These are phyloP conservation scores for Meyerozyma guilliermondii DNA, from an alignment of 1,139 yeast genomes.

Conservation along the genomic window DNA sequence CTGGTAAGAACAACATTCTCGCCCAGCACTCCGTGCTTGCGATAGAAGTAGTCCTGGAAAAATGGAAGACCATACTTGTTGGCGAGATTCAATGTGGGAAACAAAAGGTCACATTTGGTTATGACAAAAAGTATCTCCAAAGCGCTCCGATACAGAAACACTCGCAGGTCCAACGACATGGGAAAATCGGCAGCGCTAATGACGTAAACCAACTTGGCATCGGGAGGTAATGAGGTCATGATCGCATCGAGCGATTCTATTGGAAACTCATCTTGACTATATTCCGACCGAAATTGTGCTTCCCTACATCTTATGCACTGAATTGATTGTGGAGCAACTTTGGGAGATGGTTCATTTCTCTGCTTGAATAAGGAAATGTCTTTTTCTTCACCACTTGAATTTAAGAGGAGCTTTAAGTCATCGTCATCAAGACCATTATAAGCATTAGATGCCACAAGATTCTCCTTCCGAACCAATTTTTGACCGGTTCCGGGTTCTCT, in stretches of 20 bases:
- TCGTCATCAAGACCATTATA: constrained; percentile 16
- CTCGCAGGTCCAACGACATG: constrained; percentile 40
- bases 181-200: constrained; percentile 72
- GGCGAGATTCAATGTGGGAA: constrained; percentile 25
- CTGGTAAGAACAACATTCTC: constrained; percentile 42
- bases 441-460: constrained; percentile 19
- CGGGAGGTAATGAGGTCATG: constrained; percentile 39
- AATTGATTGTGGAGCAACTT: neutral
- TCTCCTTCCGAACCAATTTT: constrained; percentile 13
- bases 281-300: constrained; percentile 39
- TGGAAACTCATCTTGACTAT: constrained; percentile 27
- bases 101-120: constrained; percentile 55
- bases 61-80: constrained; percentile 38
- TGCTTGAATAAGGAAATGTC: constrained; percentile 2
- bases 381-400: constrained; percentile 6
- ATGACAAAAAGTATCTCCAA: constrained; percentile 45
- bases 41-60: constrained; percentile 37
- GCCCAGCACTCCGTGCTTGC: constrained; percentile 36
- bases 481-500: constrained; percentile 9
- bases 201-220: constrained; percentile 52
- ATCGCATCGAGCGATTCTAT: constrained; percentile 31
- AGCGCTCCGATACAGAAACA: constrained; percentile 31
- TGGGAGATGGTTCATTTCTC: neutral
- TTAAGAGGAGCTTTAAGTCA: constrained; percentile 23
- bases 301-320: constrained; percentile 55